Percentiles rank a stretch among this genome's conserved stretches.
phyloP scores from a whole-genome alignment of 2,329 filamentous ascomycete species.

The Nigrospora osmanthi region DNA sequence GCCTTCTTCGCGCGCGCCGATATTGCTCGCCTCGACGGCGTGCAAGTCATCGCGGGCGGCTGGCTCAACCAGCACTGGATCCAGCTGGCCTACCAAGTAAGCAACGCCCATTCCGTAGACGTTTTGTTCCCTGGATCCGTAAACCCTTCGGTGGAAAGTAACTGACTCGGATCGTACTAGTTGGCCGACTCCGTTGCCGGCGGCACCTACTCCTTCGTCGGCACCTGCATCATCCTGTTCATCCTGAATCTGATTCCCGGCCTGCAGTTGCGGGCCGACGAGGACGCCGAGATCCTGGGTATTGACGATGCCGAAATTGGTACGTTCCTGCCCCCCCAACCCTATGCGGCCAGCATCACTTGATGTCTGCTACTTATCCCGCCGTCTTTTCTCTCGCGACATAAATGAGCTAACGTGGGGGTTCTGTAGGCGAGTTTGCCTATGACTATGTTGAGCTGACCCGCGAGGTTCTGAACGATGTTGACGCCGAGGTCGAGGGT shows the following conservation, averaged over 20 bases:
- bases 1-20: conserved; percentile 80
- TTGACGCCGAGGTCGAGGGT: conserved; percentile 31
- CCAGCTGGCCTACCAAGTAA: conserved; percentile 67
- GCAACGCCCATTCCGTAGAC: no score
- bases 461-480: conserved; percentile 37
- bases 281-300: conserved; percentile 75
- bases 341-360: no score
- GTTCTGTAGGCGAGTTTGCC: conserved; percentile 58
- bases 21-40: conserved; percentile 73
- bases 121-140: no score
- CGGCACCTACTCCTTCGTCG: conserved; percentile 68
- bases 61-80: conserved; percentile 81
- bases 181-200: conserved; percentile 73
- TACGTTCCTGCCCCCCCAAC: conserved; percentile 1
- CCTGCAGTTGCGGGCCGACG: conserved; percentile 63
- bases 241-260: conserved; percentile 73
- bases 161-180: no score
- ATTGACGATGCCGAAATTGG: conserved; percentile 88
- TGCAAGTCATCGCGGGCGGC: conserved; percentile 60
- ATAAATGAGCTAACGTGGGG: no score
- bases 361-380: no score
- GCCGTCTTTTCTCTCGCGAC: no score
- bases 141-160: no score
- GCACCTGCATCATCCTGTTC: conserved; percentile 73
- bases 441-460: conserved; percentile 85